Conservation (phyloP, 805 yeast genomes). For the Candida schatavii region DNA sequence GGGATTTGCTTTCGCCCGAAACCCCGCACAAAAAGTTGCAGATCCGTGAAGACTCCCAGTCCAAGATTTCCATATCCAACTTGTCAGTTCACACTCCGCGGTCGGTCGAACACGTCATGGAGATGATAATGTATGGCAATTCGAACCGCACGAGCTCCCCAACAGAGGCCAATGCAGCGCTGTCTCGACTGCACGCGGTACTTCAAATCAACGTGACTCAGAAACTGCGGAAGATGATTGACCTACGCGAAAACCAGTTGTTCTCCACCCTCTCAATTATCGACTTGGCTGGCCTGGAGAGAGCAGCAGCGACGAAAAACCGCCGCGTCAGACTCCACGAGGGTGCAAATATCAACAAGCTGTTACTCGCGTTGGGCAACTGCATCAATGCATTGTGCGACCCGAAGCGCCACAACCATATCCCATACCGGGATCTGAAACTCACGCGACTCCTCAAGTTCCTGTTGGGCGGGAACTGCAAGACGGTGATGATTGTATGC, state of each 20-base stretch:
- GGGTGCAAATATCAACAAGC: conserved; percentile 91
- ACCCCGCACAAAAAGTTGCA: conserved; percentile 44
- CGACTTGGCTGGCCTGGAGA: conserved; percentile 92
- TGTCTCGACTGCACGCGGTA: conserved; percentile 93
- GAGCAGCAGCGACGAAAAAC: conserved; percentile 88
- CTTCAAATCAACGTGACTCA: conserved; percentile 74
- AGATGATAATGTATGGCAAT: conserved; percentile 70
- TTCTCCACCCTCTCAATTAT: conserved; percentile 83
- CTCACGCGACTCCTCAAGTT: conserved; percentile 82
- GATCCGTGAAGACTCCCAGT: conserved; percentile 69
- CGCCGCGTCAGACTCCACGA: conserved; percentile 78
- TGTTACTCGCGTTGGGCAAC: conserved; percentile 85
- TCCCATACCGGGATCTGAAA: conserved; percentile 90
- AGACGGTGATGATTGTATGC: conserved; percentile 95
- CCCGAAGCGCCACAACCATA: conserved; percentile 61
- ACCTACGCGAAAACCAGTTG: conserved; percentile 62
- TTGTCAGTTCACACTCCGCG: conserved; percentile 60
- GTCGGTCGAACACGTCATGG: conserved; percentile 73
- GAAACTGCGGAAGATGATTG: conserved; percentile 52
- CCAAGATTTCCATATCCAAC: conserved; percentile 68
- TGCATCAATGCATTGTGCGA: conserved; percentile 92
- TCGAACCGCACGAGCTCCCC: conserved; percentile 77
- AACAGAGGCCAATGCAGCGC: conserved; percentile 86
- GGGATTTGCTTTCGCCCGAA: conserved; percentile 70
- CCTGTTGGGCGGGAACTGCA: conserved; percentile 91